Evolutionary conservation across 116 monocot species (phyloP).

Genomic region (Phalaenopsis hybrid): DNA sequence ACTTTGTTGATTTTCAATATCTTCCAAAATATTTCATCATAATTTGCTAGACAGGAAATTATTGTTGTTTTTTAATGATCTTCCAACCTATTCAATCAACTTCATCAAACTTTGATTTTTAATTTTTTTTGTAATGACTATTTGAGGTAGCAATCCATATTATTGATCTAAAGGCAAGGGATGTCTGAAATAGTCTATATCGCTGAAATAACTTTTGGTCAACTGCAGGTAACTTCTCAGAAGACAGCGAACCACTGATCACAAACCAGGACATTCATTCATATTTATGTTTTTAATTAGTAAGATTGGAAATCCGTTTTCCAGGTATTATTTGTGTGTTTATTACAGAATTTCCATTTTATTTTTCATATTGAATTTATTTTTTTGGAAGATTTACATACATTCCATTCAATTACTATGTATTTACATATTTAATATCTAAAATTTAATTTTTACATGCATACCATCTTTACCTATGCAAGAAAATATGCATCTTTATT

Average conservation of each 20-base stretch:
- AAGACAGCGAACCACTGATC: constrained; percentile 27
- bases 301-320: neutral
- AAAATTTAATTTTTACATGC: too few relatives aligned
- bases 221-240: constrained; percentile 36
- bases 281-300: neutral
- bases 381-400: neutral
- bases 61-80: neutral
- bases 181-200: neutral
- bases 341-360: neutral
- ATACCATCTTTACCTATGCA: too few relatives aligned
- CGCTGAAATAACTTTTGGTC: neutral
- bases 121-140: too few relatives aligned
- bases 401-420: too few relatives aligned
- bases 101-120: too few relatives aligned
- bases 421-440: neutral
- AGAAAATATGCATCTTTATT: too few relatives aligned
- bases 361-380: neutral
- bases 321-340: neutral
- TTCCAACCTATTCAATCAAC: too few relatives aligned
- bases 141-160: neutral
- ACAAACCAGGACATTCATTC: neutral
- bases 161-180: neutral
- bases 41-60: too few relatives aligned
- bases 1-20: too few relatives aligned
- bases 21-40: too few relatives aligned